Evolutionary conservation across 1,284 basidiomycete genomes (phyloP), one percentile per base, ranked within the genome.

Genomic region (Ceratobasidium sp.): DNA sequence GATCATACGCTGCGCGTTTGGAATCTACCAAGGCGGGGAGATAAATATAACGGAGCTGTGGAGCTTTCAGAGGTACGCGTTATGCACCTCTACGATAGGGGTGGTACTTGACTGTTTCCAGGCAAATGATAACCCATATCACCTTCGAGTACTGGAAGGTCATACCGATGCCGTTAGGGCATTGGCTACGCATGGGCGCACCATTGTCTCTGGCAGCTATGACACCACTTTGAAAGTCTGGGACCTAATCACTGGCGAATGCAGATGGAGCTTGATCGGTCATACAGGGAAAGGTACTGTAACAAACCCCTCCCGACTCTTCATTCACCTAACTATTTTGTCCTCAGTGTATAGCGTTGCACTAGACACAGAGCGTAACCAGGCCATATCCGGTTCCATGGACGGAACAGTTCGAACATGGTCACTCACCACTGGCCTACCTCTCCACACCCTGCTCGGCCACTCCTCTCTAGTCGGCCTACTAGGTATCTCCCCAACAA

Each of bases 381-480:
- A 95, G 83, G 95, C 95, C 49, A 95, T 94, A 80, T 98, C 97
- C 0, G 97, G 66, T 20, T 97, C 96, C 0, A 97, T 98, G 96
- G 97, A 98, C 84, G 94, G 95, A 76, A 97, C 95, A 1, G 96
- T 98, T 81, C 94, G 95, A 71, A 91, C 98, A 46, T 98, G 97
- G 97, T 93, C 94, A 82, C 46, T 68, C 44, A 89, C 89, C 60
- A 95, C 90, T 0, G 97, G 97, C 0, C 89, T 92, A 82, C 94
- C 92, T 80, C 89, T 93, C 49, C 91, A 95, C 82, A 92, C 92
- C 0, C 88, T 98, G 20, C 91, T 91, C 0, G 96, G 96, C 0
- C 95, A 97, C 83, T 95, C 94, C 0, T 96, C 95, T 5, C 89
- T 97, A 42, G 95, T 97, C 42, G 95, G 95, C 10, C 87, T 97